Evolutionary conservation across 208 protist species (phyloP).

Genomic region (Leishmania turanica): DNA sequence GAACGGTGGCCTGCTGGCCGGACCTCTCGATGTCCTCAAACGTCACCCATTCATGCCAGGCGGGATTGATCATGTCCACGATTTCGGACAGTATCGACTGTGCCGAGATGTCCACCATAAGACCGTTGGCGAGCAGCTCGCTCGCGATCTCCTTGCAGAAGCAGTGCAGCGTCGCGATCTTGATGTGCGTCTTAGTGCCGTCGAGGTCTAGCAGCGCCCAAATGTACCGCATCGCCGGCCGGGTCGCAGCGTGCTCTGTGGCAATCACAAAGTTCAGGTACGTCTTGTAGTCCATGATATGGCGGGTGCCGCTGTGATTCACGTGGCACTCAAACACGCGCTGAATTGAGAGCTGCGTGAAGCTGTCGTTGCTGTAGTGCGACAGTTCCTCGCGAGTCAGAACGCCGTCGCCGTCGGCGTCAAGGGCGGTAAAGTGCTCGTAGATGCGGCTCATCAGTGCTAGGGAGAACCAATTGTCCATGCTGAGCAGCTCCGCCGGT

Average conservation of each 20-base stretch:
- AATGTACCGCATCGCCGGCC: constrained; percentile 85
- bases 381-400: constrained; percentile 77
- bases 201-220: constrained; percentile 87
- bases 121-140: constrained; percentile 67
- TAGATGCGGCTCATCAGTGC: constrained; percentile 87
- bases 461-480: constrained; percentile 92
- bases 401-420: constrained; percentile 85
- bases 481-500: constrained; percentile 53
- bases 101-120: constrained; percentile 83
- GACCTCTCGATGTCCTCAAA: constrained; percentile 78
- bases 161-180: constrained; percentile 64
- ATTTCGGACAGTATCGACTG: constrained; percentile 87
- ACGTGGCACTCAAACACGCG: constrained; percentile 92
- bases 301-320: constrained; percentile 56
- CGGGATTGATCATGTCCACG: constrained; percentile 92
- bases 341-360: constrained; percentile 80
- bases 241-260: constrained; percentile 83
- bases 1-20: constrained; percentile 81
- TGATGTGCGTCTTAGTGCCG: constrained; percentile 60
- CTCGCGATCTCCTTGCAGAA: constrained; percentile 88
- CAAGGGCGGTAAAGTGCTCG: constrained; percentile 87
- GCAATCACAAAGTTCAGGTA: constrained; percentile 95
- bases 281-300: constrained; percentile 93
- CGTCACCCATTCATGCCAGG: constrained; percentile 82
- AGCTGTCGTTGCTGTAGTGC: constrained; percentile 86